Base-by-base conservation (phyloP, 495 filamentous ascomycete genomes). In the Talaromyces ruber region DNA sequence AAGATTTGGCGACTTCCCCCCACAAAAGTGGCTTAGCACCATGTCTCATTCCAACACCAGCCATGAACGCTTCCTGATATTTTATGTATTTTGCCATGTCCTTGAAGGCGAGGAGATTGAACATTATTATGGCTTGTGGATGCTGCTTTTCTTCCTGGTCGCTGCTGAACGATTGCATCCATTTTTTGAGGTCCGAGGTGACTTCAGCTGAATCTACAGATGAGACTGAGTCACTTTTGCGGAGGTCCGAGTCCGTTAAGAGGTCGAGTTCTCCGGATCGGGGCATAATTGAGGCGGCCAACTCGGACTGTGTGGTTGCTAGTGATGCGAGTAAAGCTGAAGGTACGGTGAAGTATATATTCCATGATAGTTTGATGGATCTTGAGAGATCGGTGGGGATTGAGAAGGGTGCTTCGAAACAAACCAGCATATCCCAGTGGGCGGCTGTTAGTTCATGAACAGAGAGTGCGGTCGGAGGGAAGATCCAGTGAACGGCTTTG, bases 101-200 rank as follows among this genome's bases (percentile, higher is more conserved):
- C n/a, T 60, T 60, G 45, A 60, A 60, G n/a, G 58, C 25, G 8
- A 60, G 25, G 1, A 60, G 39, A 26, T 60, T 60, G 58, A 60
- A 26, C 58, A 60, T 60, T 11, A 60, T 60, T 29, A 60, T 22
- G 25, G 58, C 39, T 34, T 34, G 37, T 59, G 57, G 16, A 21
- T 18, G 22, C n/a, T 54, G 51, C 12, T 25, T 52, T 52, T 11
- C 47, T 52, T 51, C 18, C 50, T 50, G 22, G 28, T 39, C 14
- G 22, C 50, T n/a, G 4, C 22, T 29, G 58, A 60, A 22, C 16
- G 32, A 32, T 29, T 28, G 18, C 30, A 60, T 60, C 58, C 58
- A 60, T 28, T 25, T 6, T 26, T 26, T 22, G 1, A 60, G 29
- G 12, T 30, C 45, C 14, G 39, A 16, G 0, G 43, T 22, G 25